A percentile compares a stretch with the other conserved stretches of the same genome.
Evolutionary conservation across 352 stramenopile species (phyloP).

Genomic region (Phytophthora melonis): DNA sequence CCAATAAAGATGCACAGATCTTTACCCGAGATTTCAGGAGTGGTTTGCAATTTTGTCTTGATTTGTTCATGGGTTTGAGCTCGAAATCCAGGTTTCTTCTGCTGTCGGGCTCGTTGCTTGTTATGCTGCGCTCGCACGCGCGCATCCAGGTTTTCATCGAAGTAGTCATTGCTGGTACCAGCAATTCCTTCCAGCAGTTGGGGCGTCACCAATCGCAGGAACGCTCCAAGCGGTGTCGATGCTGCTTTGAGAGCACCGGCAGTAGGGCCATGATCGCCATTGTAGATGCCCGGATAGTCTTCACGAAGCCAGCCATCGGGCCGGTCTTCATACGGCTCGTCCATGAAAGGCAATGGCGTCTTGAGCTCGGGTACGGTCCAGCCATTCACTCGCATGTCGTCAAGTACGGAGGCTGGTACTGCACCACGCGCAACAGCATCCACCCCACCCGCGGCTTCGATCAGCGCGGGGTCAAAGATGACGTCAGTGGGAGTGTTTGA

Average conservation of each 20-base stretch:
- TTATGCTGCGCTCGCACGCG: conserved; percentile 7
- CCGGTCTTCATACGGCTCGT: conserved; percentile 10
- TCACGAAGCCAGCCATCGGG: not conserved
- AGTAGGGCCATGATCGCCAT: conserved; percentile 9
- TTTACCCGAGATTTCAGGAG: conserved; percentile 2
- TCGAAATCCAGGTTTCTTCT: conserved; percentile 1
- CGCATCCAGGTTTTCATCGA: conserved; percentile 8
- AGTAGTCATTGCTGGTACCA: conserved; percentile 10
- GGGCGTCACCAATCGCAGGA: not conserved
- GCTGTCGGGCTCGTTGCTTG: not conserved
- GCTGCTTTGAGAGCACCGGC: not conserved
- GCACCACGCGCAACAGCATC: not conserved
- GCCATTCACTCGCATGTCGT: not conserved
- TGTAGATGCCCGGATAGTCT: conserved; percentile 19
- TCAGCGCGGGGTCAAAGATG: conserved; percentile 7
- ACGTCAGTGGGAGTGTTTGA: not conserved
- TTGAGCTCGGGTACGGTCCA: conserved; percentile 12
- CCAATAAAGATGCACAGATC: conserved; percentile 13
- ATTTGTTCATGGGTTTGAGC: not conserved
- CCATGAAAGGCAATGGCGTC: conserved; percentile 15
- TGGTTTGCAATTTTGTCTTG: not conserved
- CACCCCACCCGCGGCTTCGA: conserved; percentile 1
- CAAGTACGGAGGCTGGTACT: too few relatives aligned
- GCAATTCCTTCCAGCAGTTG: conserved; percentile 2
- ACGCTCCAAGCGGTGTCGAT: not conserved